Evolutionary conservation across 2,329 filamentous ascomycete species (phyloP).

Genomic region (Ceratocystis albifundus): DNA sequence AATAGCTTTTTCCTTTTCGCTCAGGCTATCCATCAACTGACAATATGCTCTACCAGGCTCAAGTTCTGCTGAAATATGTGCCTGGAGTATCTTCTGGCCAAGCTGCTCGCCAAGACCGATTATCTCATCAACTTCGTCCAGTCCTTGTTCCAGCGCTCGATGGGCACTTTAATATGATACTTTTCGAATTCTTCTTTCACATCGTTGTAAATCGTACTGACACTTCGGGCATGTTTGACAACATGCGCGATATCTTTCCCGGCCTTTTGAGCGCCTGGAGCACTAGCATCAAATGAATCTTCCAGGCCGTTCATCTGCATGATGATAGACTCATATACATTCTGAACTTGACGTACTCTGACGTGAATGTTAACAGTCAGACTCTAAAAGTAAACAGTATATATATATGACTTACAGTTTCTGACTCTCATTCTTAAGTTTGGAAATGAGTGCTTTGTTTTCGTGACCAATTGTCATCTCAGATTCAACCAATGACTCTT

Average conservation of each 20-base stretch:
- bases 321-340: constrained; percentile 8
- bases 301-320: constrained; percentile 3
- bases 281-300: not conserved
- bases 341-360: constrained; percentile 15
- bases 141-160: constrained; percentile 18
- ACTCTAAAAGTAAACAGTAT: not conserved
- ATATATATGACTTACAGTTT: constrained; percentile 20
- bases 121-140: constrained; percentile 22
- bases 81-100: constrained; percentile 22
- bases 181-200: constrained; percentile 14
- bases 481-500: constrained; percentile 9
- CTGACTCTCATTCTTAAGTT: constrained; percentile 15
- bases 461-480: constrained; percentile 14
- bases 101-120: constrained; percentile 19
- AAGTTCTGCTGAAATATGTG: constrained; percentile 19
- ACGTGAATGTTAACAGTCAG: not conserved
- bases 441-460: constrained; percentile 12
- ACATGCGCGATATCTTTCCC: constrained; percentile 5
- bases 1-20: constrained; percentile 19
- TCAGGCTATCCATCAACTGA: constrained; percentile 16
- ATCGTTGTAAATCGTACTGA: constrained; percentile 19
- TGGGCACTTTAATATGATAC: constrained; percentile 4
- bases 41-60: constrained; percentile 19
- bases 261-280: not conserved
- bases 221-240: constrained; percentile 3